Evolutionary conservation across 306 rosid species (phyloP), one percentile per base, ranked within the genome.

Genomic region (Trichosanthes truncata): DNA sequence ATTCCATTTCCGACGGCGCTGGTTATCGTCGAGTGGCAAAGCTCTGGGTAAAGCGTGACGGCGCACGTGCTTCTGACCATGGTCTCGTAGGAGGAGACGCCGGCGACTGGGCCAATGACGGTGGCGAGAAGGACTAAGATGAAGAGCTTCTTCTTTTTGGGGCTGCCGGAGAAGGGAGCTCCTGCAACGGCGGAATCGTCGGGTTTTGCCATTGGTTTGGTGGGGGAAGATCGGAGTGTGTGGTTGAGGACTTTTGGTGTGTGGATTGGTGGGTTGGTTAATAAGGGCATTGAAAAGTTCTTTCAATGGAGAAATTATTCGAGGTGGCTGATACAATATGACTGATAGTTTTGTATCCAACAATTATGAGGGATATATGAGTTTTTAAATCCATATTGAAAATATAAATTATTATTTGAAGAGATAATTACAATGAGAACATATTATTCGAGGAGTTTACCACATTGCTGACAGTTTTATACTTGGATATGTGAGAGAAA

Each of bases 1-100:
- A n/a, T n/a, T n/a, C n/a, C n/a, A n/a, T n/a, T 53, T 29, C 59
- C 78, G 1, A 89, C 88, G 4, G 74, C 87, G 0, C 84, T 72
- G 33, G 92, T 71, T 0, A 90, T 67, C 9, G 93, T 84, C 9
- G 97, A 88, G 91, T 85, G 87, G 76, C 98, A 95, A 2, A 92
- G 85, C 0, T 91, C 92, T 0, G 92, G 97, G 87, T 90, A 95
- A 20, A 90, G 85, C 8, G 98, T 90, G 79, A 76, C 26, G 45
- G 93, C 83, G 80, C 98, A 95, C 0, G 93, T 86, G 69, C 1
- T 23, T 77, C 87, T 90, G 0, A 91, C 82, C 0, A 88, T 71
- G 79, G 87, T 41, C 82, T 89, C 57, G 5, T 62, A 41, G 2
- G 43, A 31, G 2, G 69, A 33, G 0, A 84, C 33, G 7, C 85